These are phyloP conservation scores for Colletotrichum euphorbiae DNA, from an alignment of 2,329 filamentous ascomycete species.

Conservation along the genomic window DNA sequence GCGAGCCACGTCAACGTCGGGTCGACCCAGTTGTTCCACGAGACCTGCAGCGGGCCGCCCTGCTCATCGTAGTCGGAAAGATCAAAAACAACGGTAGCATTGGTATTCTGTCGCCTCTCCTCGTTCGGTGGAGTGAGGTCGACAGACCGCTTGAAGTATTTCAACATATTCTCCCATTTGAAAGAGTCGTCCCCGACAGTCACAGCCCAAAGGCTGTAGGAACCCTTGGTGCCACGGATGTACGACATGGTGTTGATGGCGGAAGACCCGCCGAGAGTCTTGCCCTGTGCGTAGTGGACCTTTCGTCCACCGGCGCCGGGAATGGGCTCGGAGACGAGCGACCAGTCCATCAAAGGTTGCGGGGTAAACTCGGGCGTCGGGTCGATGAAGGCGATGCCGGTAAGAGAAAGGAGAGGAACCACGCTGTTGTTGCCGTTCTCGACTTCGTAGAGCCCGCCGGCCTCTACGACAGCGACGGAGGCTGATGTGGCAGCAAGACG, in stretches of 20 bases:
- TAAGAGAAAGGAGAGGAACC: slow-evolving; percentile 41
- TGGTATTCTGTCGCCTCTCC: slow-evolving; percentile 38
- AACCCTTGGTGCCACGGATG: slow-evolving; percentile 43
- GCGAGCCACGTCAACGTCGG: slow-evolving; percentile 43
- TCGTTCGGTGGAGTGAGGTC: slow-evolving; percentile 47
- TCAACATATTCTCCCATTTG: slow-evolving; percentile 46
- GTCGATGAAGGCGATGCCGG: slow-evolving; percentile 38
- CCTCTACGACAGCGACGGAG: slow-evolving; percentile 54
- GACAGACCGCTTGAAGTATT: slow-evolving; percentile 48
- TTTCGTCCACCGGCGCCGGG: slow-evolving; percentile 43
- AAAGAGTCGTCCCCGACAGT: slow-evolving; percentile 47
- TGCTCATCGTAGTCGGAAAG: slow-evolving; percentile 43
- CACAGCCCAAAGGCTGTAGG: slow-evolving; percentile 48
- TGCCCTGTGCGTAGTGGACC: slow-evolving; percentile 53
- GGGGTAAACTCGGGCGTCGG: slow-evolving; percentile 38
- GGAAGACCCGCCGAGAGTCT: slow-evolving; percentile 48
- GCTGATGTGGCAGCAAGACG: slow-evolving; percentile 48
- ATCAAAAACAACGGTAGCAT: slow-evolving; percentile 45
- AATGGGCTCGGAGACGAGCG: slow-evolving; percentile 44
- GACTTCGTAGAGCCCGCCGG: slow-evolving; percentile 50
- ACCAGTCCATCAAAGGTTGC: slow-evolving; percentile 47
- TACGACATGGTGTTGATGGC: slow-evolving; percentile 47
- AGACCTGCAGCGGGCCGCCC: slow-evolving; percentile 45
- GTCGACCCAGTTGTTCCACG: slow-evolving; percentile 44
- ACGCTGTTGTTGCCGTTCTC: slow-evolving; percentile 45